Conservation (phyloP, 176 grass and related monocot genomes). For the Luzula sylvatica region DNA sequence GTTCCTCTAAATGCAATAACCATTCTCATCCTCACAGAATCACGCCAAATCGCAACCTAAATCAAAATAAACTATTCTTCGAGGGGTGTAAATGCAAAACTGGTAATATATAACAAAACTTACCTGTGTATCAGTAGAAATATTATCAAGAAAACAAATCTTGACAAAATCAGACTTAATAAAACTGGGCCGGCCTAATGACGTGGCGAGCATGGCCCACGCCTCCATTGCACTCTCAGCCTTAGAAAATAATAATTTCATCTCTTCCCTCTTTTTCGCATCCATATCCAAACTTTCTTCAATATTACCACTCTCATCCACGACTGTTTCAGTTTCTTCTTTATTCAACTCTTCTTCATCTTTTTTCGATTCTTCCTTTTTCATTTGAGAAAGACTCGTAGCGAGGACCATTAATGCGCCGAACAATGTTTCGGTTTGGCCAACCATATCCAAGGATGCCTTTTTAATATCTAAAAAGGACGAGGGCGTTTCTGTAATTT, state of each 20-base stretch:
- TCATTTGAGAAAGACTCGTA: conserved; percentile 41
- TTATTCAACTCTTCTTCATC: conserved; percentile 22
- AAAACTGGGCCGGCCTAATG: conserved; percentile 80
- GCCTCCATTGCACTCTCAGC: conserved; percentile 97
- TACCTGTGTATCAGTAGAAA: conserved; percentile 75
- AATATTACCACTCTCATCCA: conserved; percentile 24
- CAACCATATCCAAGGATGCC: conserved; percentile 64
- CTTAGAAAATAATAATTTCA: conserved; percentile 58
- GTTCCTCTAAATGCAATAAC: conserved; percentile 87
- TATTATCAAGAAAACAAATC: conserved; percentile 93
- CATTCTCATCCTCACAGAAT: conserved; percentile 65
- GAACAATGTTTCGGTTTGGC: conserved; percentile 87
- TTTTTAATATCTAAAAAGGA: conserved; percentile 72
- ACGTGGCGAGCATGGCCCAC: conserved; percentile 93
- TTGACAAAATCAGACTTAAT: conserved; percentile 97
- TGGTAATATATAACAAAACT: too few relatives aligned
- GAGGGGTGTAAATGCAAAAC: too few relatives aligned
- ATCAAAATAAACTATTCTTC: too few relatives aligned
- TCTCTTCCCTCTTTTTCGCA: conserved; percentile 53
- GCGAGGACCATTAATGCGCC: conserved; percentile 82
- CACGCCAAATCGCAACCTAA: conserved; percentile 92
- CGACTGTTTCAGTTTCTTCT: conserved; percentile 22
- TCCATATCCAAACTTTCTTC: conserved; percentile 21
- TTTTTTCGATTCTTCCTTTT: conserved; percentile 20
- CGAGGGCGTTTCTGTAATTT: conserved; percentile 4